A percentile compares a stretch with the other conserved stretches of the same genome.
Conservation (phyloP, 768 basidiomycete species). For the Suillus fuscotomentosus region DNA sequence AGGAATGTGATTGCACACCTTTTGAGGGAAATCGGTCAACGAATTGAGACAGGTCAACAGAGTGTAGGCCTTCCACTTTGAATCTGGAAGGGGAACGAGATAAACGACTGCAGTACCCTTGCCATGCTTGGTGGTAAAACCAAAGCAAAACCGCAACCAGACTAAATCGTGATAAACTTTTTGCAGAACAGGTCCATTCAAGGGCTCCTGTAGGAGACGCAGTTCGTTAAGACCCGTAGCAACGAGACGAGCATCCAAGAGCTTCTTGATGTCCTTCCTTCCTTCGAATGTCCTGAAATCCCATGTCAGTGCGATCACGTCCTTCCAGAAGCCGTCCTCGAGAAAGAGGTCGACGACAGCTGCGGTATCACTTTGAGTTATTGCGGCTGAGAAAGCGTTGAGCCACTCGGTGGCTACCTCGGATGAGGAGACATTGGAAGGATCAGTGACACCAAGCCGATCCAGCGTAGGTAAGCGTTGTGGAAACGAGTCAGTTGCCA, state of each 20-base stretch:
- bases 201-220: conserved; percentile 17
- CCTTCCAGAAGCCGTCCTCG: conserved; percentile 46
- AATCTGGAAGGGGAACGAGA: conserved; percentile 43
- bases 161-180: conserved; percentile 51
- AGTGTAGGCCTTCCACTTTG: conserved; percentile 58
- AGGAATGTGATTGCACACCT: conserved; percentile 17
- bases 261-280: conserved; percentile 33
- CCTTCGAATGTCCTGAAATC: conserved; percentile 52
- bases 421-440: conserved; percentile 14
- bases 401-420: conserved; percentile 26
- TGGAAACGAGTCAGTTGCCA: conserved; percentile 10
- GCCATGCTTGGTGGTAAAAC: conserved; percentile 50
- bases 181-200: conserved; percentile 33
- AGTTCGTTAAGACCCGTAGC: conserved; percentile 19
- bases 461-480: conserved; percentile 30
- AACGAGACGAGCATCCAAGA: conserved; percentile 39
- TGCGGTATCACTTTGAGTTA: conserved; percentile 16
- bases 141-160: conserved; percentile 56
- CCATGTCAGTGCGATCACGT: conserved; percentile 52
- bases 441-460: conserved; percentile 22
- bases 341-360: conserved; percentile 27
- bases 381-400: conserved; percentile 20
- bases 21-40: conserved; percentile 55
- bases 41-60: conserved; percentile 61
- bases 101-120: conserved; percentile 52